phyloP scores from a whole-genome alignment of 768 basidiomycete genomes.

The Calocybe indica region DNA sequence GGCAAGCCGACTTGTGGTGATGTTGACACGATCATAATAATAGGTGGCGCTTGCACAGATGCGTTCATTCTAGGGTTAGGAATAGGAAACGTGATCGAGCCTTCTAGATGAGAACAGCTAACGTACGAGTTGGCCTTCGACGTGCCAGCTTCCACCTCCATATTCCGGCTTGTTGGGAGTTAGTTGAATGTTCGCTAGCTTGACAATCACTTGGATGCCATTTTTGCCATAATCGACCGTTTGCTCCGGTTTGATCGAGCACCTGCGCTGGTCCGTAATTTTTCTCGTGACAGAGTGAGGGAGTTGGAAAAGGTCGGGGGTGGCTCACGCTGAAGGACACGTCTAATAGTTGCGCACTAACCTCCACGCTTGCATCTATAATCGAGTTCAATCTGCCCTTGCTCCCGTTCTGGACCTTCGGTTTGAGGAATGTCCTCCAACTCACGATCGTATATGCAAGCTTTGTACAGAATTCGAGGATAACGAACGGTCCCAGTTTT shows the following conservation, averaged over 20 bases:
- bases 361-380: conserved; percentile 4
- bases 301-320: conserved; percentile 9
- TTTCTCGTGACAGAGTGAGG: background rate
- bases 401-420: conserved; percentile 2
- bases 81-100: too few species aligned
- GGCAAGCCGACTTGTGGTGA: conserved; percentile 19
- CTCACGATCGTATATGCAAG: conserved; percentile 3
- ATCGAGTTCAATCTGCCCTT: conserved; percentile 7
- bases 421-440: background rate
- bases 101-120: background rate
- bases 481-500: background rate
- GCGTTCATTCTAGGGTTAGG: conserved; percentile 14
- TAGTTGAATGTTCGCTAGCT: conserved; percentile 25
- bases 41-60: conserved; percentile 21
- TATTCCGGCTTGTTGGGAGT: conserved; percentile 31
- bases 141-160: conserved; percentile 29
- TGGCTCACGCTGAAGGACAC: conserved; percentile 9
- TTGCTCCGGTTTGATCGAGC: conserved; percentile 4
- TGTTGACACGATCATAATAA: conserved; percentile 26
- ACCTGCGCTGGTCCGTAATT: background rate
- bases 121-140: conserved; percentile 24
- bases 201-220: conserved; percentile 25
- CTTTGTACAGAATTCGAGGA: conserved; percentile 5
- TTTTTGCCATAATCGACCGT: conserved; percentile 8
- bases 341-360: background rate